A percentile compares a stretch with the other conserved stretches of the same genome.
phyloP scores from a whole-genome alignment of 345 rosid genomes.

The Bruguiera gymnorhiza region DNA sequence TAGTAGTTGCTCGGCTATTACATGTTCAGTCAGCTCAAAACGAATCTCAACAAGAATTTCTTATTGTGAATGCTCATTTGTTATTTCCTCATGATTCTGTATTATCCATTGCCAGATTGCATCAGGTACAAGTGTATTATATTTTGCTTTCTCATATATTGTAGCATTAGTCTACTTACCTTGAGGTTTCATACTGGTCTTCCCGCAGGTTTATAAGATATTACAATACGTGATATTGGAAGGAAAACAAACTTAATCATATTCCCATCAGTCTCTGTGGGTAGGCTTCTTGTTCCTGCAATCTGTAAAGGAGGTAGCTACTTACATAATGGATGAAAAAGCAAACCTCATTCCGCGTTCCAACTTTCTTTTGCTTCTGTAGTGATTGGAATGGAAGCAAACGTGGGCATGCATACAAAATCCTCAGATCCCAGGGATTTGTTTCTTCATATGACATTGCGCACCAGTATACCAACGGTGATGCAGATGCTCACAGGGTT shows the following conservation, averaged over 20 bases:
- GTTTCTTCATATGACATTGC: conserved; percentile 93
- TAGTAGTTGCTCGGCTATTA: conserved; percentile 61
- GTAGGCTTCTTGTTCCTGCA: conserved; percentile 29
- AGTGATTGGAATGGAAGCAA: conserved; percentile 99
- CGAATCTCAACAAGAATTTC: conserved; percentile 55
- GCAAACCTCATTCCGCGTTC: conserved; percentile 5
- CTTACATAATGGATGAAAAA: not conserved
- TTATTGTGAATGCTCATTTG: conserved; percentile 85
- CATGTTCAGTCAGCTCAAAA: conserved; percentile 53
- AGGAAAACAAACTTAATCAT: conserved; percentile 56
- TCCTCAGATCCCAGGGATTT: conserved; percentile 91
- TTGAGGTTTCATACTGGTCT: conserved; percentile 8
- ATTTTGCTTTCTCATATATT: not conserved
- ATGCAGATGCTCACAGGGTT: conserved; percentile 93
- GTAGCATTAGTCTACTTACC: not conserved
- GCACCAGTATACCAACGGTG: conserved; percentile 63
- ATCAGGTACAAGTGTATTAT: conserved; percentile 50
- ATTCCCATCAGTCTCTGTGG: conserved; percentile 81
- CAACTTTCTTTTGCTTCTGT: conserved; percentile 10
- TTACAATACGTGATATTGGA: conserved; percentile 61
- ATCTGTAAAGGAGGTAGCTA: not conserved
- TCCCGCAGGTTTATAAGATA: conserved; percentile 71
- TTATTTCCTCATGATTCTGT: conserved; percentile 87
- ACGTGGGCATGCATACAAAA: conserved; percentile 89
- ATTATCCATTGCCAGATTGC: conserved; percentile 69